phyloP scores from a whole-genome alignment of 2,329 filamentous ascomycete species.

The Raffaelea albimanens region DNA sequence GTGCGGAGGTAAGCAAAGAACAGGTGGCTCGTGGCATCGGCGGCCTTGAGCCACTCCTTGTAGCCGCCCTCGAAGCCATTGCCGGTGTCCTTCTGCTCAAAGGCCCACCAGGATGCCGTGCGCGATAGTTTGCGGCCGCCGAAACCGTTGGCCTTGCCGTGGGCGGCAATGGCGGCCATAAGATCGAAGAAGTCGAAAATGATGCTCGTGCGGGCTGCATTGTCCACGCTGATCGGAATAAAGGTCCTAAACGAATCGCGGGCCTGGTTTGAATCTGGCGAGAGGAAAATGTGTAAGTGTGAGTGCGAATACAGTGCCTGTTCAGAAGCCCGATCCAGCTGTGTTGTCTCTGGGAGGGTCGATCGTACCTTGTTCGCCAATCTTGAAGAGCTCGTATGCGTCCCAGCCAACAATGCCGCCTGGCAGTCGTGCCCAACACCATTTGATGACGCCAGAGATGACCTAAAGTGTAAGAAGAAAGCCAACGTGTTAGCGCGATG shows the following conservation, averaged over 20 bases:
- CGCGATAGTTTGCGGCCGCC: slow-evolving; percentile 88
- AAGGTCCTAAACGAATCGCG: slow-evolving; percentile 94
- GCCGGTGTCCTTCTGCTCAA: slow-evolving; percentile 77
- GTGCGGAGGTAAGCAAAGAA: slow-evolving; percentile 96
- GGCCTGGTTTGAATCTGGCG: slow-evolving; percentile 76
- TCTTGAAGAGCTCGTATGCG: slow-evolving; percentile 89
- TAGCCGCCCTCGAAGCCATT: slow-evolving; percentile 95
- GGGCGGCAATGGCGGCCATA: slow-evolving; percentile 79
- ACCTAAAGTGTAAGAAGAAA: slow-evolving; percentile 44
- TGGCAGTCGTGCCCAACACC: slow-evolving; percentile 92
- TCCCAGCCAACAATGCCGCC: slow-evolving; percentile 95
- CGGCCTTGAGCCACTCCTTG: slow-evolving; percentile 78
- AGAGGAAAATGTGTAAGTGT: not conserved
- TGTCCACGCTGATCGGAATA: slow-evolving; percentile 87
- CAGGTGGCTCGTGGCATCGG: slow-evolving; percentile 90
- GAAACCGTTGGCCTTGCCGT: slow-evolving; percentile 87
- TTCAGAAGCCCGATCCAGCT: no score
- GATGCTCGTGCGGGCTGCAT: slow-evolving; percentile 73
- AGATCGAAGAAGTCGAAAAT: slow-evolving; percentile 97
- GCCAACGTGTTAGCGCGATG: not conserved
- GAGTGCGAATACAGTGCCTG: no score
- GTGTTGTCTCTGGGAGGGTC: no score
- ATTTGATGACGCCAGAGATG: slow-evolving; percentile 88
- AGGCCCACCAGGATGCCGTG: slow-evolving; percentile 97
- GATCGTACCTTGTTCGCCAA: slow-evolving; percentile 77